These are phyloP conservation scores for Nitzschia sp. DNA, from an alignment of 108 stramenopile species.

Conservation along the genomic window DNA sequence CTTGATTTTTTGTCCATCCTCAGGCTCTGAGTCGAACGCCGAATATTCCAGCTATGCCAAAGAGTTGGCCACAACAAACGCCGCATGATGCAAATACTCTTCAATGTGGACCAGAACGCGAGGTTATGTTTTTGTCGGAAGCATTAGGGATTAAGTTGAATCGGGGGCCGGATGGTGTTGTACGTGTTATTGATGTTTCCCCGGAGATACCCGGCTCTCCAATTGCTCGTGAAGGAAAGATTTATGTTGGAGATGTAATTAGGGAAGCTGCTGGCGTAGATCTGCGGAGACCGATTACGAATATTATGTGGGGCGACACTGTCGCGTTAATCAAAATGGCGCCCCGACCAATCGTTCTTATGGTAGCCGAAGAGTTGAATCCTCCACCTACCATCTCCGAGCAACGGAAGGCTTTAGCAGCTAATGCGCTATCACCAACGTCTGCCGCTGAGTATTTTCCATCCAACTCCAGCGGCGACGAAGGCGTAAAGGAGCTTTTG, in stretches of 20 bases:
- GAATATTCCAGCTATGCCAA: constrained; percentile 76
- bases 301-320: constrained; percentile 90
- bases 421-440: constrained; percentile 34
- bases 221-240: constrained; percentile 68
- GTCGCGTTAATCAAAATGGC: constrained; percentile 88
- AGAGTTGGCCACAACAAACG: constrained; percentile 79
- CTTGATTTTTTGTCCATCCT: background rate
- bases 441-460: constrained; percentile 32
- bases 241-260: constrained; percentile 77
- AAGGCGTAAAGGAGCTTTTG: constrained; percentile 31
- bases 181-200: constrained; percentile 77
- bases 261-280: constrained; percentile 87
- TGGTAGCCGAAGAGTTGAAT: constrained; percentile 63
- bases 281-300: constrained; percentile 82
- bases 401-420: constrained; percentile 34
- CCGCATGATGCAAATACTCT: constrained; percentile 33
- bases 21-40: constrained; percentile 68
- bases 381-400: constrained; percentile 11
- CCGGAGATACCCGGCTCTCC: constrained; percentile 64
- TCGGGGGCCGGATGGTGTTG: constrained; percentile 82
- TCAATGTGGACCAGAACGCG: constrained; percentile 67
- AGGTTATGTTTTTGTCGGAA: constrained; percentile 71
- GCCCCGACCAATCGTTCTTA: constrained; percentile 70
- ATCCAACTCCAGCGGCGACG: constrained; percentile 37
- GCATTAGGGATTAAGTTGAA: constrained; percentile 85